Evolutionary conservation across 257 asterid genomes (phyloP).

Genomic region (Jacaranda copaia): DNA sequence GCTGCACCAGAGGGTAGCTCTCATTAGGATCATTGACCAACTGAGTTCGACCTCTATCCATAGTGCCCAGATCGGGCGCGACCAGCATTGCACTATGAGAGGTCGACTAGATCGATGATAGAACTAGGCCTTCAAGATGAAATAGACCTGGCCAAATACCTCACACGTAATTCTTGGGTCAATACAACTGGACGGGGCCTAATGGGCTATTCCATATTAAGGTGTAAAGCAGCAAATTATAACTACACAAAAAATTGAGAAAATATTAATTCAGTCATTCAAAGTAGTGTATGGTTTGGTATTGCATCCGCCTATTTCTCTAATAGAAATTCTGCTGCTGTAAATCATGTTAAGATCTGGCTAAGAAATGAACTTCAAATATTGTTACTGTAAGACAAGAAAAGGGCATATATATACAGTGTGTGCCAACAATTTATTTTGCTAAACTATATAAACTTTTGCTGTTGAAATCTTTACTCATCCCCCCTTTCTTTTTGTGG

Average conservation of each 20-base stretch:
- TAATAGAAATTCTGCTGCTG: neutral
- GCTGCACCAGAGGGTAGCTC: too few relatives aligned
- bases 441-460: neutral
- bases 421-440: neutral
- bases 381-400: neutral
- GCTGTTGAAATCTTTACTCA: constrained; percentile 26
- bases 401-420: neutral
- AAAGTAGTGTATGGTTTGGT: neutral
- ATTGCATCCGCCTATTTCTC: neutral
- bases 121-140: too few relatives aligned
- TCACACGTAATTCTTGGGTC: too few relatives aligned
- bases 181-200: too few relatives aligned
- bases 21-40: too few relatives aligned
- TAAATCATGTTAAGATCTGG: neutral
- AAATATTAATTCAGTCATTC: neutral
- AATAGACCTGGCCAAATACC: too few relatives aligned
- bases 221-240: neutral
- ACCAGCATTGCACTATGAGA: too few relatives aligned
- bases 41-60: too few relatives aligned
- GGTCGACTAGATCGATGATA: too few relatives aligned
- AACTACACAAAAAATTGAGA: neutral
- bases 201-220: too few relatives aligned
- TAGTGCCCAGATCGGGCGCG: too few relatives aligned
- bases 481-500: constrained; percentile 66
- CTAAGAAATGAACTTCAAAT: neutral